phyloP scores from a whole-genome alignment of 306 rosid species.

The Medicago lupulina region DNA sequence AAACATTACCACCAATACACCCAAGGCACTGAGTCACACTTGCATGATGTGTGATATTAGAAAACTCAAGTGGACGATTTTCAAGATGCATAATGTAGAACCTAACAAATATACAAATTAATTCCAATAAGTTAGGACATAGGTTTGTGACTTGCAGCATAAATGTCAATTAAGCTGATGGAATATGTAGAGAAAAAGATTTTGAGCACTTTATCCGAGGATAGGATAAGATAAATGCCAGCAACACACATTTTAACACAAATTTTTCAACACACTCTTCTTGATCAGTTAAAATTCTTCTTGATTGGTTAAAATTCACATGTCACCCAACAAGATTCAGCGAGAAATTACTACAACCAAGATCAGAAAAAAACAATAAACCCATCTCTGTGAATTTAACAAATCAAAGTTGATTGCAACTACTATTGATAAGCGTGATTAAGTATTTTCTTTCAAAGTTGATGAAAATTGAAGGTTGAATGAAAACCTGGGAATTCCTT shows the following conservation, averaged over 20 bases:
- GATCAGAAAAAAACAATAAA: slow-evolving; percentile 12
- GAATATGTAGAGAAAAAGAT: slow-evolving; percentile 14
- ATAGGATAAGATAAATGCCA: too few relatives aligned
- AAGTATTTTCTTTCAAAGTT: not conserved
- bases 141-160: not conserved
- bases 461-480: not conserved
- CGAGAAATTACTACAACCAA: slow-evolving; percentile 4
- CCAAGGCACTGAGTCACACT: slow-evolving; percentile 93
- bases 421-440: not conserved
- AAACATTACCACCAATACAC: slow-evolving; percentile 69
- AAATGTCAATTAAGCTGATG: not conserved
- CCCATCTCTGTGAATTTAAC: not conserved
- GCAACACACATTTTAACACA: too few relatives aligned
- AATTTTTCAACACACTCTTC: too few relatives aligned
- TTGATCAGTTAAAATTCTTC: too few relatives aligned
- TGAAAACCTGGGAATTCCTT: slow-evolving; percentile 78
- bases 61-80: slow-evolving; percentile 57
- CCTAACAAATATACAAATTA: slow-evolving; percentile 41
- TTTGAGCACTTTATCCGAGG: not conserved
- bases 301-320: too few relatives aligned
- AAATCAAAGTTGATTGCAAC: too few relatives aligned
- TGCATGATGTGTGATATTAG: slow-evolving; percentile 79
- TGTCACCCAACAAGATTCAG: too few relatives aligned
- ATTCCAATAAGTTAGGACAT: too few relatives aligned
- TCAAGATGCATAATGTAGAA: slow-evolving; percentile 78